Evolutionary conservation across 2,329 filamentous ascomycete species (phyloP).

Genomic region (Pestalotiopsis sp.): DNA sequence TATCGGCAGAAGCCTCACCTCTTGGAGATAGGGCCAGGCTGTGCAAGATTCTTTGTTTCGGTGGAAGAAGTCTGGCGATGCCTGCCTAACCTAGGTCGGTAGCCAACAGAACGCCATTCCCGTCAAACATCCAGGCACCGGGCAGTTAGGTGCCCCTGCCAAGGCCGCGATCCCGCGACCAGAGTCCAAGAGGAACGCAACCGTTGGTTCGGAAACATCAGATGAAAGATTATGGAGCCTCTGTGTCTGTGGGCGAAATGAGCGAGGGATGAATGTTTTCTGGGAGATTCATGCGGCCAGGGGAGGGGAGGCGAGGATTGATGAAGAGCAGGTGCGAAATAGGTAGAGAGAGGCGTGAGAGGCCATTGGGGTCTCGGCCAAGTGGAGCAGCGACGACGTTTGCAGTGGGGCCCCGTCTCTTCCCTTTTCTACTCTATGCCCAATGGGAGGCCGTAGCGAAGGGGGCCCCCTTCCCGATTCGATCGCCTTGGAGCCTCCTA

Average conservation of each 20-base stretch:
- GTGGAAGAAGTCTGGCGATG: background rate
- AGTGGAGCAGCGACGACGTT: background rate
- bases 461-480: background rate
- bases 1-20: too few species aligned
- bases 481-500: background rate
- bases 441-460: slow-evolving; percentile 1
- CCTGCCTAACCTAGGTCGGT: background rate
- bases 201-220: slow-evolving; percentile 1
- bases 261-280: slow-evolving; percentile 7
- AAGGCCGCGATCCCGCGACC: background rate
- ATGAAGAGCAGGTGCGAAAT: background rate
- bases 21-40: too few species aligned
- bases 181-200: background rate
- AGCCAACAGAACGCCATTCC: background rate
- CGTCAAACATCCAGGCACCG: background rate
- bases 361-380: background rate
- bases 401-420: background rate
- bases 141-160: slow-evolving; percentile 6
- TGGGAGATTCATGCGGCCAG: background rate
- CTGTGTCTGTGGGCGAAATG: background rate
- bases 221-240: slow-evolving; percentile 1
- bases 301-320: background rate
- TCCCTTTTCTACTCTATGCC: background rate
- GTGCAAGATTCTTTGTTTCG: background rate
- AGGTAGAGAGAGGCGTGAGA: background rate